phyloP scores from a whole-genome alignment of 2,329 filamentous ascomycete genomes.

The Septoria petroselini region DNA sequence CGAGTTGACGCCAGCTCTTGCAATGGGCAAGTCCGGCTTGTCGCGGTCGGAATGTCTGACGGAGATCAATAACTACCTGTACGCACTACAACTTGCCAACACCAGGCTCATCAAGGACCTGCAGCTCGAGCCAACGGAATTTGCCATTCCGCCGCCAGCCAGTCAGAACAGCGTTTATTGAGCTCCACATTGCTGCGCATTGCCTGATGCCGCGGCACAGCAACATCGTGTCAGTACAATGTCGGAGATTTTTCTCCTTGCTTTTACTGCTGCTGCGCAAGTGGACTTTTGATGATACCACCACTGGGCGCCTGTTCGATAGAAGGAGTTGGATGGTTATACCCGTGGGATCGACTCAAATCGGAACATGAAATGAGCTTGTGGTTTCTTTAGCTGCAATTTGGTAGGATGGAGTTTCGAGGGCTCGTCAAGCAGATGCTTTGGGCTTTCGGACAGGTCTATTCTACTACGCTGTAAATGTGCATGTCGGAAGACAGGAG shows the following conservation, averaged over 20 bases:
- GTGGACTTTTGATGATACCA: constrained; percentile 1
- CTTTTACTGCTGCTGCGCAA: background rate
- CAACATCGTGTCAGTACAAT: too few relatives aligned
- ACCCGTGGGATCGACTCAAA: background rate
- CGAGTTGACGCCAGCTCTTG: constrained; percentile 71
- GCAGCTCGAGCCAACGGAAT: constrained; percentile 6
- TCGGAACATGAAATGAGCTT: background rate
- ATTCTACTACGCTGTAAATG: too few relatives aligned
- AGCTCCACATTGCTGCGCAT: too few relatives aligned
- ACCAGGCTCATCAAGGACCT: constrained; percentile 11
- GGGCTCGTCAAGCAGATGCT: too few relatives aligned
- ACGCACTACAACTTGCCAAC: constrained; percentile 7
- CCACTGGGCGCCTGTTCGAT: constrained; percentile 3
- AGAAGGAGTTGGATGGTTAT: constrained; percentile 7
- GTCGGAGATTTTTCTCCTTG: constrained; percentile 1
- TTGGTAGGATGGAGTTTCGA: too few relatives aligned
- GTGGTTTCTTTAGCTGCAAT: too few relatives aligned
- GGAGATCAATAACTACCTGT: constrained; percentile 17
- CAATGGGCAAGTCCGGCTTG: constrained; percentile 77
- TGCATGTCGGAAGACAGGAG: background rate
- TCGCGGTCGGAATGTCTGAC: constrained; percentile 17
- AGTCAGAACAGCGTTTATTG: constrained; percentile 6
- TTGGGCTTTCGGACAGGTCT: too few relatives aligned
- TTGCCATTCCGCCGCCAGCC: background rate
- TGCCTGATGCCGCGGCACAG: too few relatives aligned